Evolutionary conservation across 2,329 filamentous ascomycete genomes (phyloP), one percentile per base, ranked within the genome.

Genomic region (Nothophoma quercina): DNA sequence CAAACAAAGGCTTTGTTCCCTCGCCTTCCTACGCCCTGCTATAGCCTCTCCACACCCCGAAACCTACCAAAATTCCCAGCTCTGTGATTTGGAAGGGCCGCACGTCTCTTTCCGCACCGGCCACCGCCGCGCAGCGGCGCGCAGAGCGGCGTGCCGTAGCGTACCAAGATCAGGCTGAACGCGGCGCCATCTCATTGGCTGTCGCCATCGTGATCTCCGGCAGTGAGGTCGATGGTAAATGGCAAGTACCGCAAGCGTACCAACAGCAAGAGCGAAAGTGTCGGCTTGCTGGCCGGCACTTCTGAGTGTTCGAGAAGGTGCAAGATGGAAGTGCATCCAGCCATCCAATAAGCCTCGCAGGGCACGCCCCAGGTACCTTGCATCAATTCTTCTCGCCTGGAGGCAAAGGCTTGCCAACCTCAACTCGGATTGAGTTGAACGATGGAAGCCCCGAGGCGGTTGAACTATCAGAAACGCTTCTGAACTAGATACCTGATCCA

Each of bases 11-110:
- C 34, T 7, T 36, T 36, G 7, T 36, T 3, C 13, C 23, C 30
- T 32, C 30, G 13, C n/a, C 15, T 9, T 32, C 13, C 30, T 16
- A 9, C 15, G n/a, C 7, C 7, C 30, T n/a, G n/a, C n/a, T n/a
- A 32, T 12, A 4, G n/a, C 1, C 9, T 28, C 30, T 16, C 25
- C 32, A 50, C 39, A 10, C 12, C 38, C 23, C 38, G 22, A 43
- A 43, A 36, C 36, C 30, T 41, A 30, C 38, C 29, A 9, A 22
- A 32, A 8, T 25, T 12, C 19, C 19, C 33, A 35, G 8, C 18
- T 15, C 15, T 9, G 15, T 25, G 34, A 49, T 50, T 38, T 43
- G 46, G 32, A 50, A 49, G 38, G 26, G 44, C 39, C 33, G 39
- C 39, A 51, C 47, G 47, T 51, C 33, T 38, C 21, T 19, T 30